Conservation (phyloP, 1,284 basidiomycete species). For the Acaromyces ingoldii region DNA sequence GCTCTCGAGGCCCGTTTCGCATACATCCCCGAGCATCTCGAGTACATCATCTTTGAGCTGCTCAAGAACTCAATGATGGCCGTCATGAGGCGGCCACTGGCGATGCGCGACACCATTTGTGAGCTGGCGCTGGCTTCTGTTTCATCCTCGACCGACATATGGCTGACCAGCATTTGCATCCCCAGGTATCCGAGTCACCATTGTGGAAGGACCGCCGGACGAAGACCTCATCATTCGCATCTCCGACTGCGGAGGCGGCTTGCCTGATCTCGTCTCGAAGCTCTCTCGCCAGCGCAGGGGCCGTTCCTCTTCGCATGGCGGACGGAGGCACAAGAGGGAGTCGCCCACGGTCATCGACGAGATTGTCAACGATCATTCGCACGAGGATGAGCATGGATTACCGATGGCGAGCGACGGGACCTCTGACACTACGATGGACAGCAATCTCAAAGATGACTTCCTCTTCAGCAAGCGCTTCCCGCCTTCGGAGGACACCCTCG, state of each 20-base stretch:
- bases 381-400: background rate
- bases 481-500: background rate
- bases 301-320: too few relatives aligned
- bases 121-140: background rate
- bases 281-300: constrained; percentile 11
- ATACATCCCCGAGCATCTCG: constrained; percentile 82
- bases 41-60: constrained; percentile 79
- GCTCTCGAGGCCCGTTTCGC: constrained; percentile 69
- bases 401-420: background rate
- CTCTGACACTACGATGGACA: constrained; percentile 4
- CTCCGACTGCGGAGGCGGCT: constrained; percentile 33
- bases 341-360: too few relatives aligned
- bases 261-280: constrained; percentile 28
- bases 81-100: constrained; percentile 27
- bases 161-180: background rate
- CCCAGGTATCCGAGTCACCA: constrained; percentile 32
- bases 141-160: constrained; percentile 2
- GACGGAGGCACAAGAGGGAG: too few relatives aligned
- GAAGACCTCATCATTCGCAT: constrained; percentile 48
- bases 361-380: too few relatives aligned
- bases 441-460: constrained; percentile 7
- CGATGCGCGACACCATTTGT: constrained; percentile 15
- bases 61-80: constrained; percentile 65
- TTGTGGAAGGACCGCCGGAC: constrained; percentile 42
- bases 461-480: too few relatives aligned